Evolutionary conservation across 495 filamentous ascomycete species (phyloP).

Genomic region (Penicillium ochrochloron): DNA sequence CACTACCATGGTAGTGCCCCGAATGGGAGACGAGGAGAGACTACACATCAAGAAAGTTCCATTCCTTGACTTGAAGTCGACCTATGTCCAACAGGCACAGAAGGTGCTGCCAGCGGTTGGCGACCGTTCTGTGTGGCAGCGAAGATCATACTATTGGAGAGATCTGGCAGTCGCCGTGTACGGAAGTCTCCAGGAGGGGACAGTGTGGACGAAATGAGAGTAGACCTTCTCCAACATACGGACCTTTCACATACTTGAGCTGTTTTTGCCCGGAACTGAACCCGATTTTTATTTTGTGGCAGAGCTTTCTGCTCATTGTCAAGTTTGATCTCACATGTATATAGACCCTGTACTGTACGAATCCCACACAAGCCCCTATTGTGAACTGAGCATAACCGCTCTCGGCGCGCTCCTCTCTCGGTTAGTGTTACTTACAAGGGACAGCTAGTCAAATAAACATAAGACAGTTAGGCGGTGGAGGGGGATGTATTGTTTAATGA

Average conservation of each 20-base stretch:
- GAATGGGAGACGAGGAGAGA: neutral
- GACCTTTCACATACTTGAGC: neutral
- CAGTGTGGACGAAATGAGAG: neutral
- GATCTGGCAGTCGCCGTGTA: neutral
- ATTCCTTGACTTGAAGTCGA: neutral
- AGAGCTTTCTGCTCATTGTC: neutral
- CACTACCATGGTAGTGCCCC: neutral
- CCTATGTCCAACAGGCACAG: neutral
- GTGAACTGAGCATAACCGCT: neutral
- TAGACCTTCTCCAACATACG: neutral
- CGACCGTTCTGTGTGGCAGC: neutral
- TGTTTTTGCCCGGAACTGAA: neutral
- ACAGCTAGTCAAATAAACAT: neutral
- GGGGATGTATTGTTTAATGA: neutral
- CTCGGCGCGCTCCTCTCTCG: neutral
- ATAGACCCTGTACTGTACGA: neutral
- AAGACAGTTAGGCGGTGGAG: neutral
- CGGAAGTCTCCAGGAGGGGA: neutral
- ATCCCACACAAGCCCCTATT: neutral
- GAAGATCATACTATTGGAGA: neutral
- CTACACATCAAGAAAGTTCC: neutral
- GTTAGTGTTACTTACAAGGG: neutral
- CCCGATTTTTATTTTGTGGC: neutral
- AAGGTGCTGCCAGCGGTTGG: neutral
- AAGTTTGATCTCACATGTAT: neutral